Conservation (phyloP, 805 yeast genomes). For the Starmerella floris region DNA sequence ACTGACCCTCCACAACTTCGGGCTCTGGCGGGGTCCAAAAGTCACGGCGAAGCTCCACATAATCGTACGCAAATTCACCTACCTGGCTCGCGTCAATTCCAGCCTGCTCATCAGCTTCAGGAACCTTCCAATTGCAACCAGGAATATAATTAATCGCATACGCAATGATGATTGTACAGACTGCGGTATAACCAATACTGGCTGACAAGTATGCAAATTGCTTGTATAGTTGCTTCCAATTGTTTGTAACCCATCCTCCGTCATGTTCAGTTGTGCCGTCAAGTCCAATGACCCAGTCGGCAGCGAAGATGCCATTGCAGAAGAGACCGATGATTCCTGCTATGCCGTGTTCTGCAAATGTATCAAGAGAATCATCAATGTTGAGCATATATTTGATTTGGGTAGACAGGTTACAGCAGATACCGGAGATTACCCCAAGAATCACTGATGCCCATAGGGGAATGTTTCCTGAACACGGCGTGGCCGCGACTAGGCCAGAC, state of each 20-base stretch:
- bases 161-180: slow-evolving; percentile 66
- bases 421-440: slow-evolving; percentile 68
- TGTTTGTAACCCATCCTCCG: slow-evolving; percentile 89
- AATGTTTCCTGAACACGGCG: slow-evolving; percentile 85
- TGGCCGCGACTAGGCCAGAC: slow-evolving; percentile 92
- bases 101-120: slow-evolving; percentile 69
- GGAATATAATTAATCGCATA: slow-evolving; percentile 65
- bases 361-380: slow-evolving; percentile 89
- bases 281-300: slow-evolving; percentile 76
- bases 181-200: slow-evolving; percentile 57
- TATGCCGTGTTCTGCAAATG: slow-evolving; percentile 96
- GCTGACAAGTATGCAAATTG: slow-evolving; percentile 78
- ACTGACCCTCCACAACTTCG: slow-evolving; percentile 1
- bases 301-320: slow-evolving; percentile 82
- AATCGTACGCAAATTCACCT: slow-evolving; percentile 98
- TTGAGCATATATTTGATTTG: slow-evolving; percentile 65
- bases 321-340: slow-evolving; percentile 85
- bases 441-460: slow-evolving; percentile 85
- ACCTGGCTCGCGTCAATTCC: slow-evolving; percentile 96
- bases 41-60: slow-evolving; percentile 91
- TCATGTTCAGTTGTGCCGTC: slow-evolving; percentile 72
- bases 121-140: slow-evolving; percentile 63
- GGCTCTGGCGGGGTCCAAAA: slow-evolving; percentile 34
- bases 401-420: slow-evolving; percentile 80
- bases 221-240: slow-evolving; percentile 81